Conservation (phyloP, 768 basidiomycete genomes). For the Psilocybe sp. region DNA sequence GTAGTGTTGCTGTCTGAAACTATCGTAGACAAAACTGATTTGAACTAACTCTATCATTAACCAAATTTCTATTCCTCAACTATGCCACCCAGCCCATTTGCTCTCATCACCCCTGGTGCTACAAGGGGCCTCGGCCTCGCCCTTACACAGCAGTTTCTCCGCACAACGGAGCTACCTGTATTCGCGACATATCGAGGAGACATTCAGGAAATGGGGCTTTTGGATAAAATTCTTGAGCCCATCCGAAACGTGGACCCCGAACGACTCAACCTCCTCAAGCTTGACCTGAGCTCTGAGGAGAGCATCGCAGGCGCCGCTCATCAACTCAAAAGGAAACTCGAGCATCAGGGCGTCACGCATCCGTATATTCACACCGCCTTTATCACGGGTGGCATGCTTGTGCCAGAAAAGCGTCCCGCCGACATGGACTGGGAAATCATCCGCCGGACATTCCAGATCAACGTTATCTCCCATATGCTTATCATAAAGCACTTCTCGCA, state of each 20-base stretch:
- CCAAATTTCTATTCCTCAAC: background rate
- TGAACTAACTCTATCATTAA: background rate
- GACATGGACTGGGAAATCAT: conserved; percentile 43
- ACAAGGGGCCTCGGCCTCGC: conserved; percentile 57
- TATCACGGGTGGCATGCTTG: conserved; percentile 51
- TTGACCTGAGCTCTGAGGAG: conserved; percentile 50
- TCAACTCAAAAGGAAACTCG: conserved; percentile 32
- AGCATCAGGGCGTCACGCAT: conserved; percentile 18
- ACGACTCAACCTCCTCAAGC: conserved; percentile 42
- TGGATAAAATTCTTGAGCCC: conserved; percentile 38
- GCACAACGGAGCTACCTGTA: conserved; percentile 47
- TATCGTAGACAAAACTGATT: no score
- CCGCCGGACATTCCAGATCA: conserved; percentile 48
- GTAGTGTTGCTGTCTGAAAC: no score
- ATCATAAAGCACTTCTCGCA: conserved; percentile 61
- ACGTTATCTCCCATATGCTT: conserved; percentile 58
- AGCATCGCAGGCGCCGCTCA: conserved; percentile 49
- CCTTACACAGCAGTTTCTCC: conserved; percentile 51
- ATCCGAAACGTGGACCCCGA: conserved; percentile 39
- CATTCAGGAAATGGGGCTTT: conserved; percentile 30
- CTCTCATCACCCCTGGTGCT: conserved; percentile 50
- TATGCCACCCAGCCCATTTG: conserved; percentile 37
- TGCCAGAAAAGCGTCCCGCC: conserved; percentile 51
- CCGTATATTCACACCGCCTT: conserved; percentile 53
- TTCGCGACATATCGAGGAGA: conserved; percentile 51